phyloP scores from a whole-genome alignment of 306 rosid species.

The Notholithocarpus densiflorus region DNA sequence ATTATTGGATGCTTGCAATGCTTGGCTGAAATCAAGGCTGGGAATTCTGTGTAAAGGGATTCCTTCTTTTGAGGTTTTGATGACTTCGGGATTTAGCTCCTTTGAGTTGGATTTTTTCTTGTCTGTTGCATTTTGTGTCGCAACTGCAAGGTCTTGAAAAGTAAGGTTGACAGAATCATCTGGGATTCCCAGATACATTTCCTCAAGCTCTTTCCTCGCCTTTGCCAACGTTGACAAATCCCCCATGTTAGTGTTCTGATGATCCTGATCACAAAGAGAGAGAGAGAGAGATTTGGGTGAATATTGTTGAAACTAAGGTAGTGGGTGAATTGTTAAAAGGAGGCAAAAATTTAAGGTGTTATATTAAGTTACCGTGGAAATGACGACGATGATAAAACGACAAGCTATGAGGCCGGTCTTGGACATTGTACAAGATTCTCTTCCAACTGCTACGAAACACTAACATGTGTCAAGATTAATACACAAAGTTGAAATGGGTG shows the following conservation, averaged over 20 bases:
- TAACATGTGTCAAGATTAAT: not conserved
- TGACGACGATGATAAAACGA: not conserved
- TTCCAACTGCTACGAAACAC: not conserved
- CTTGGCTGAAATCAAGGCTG: constrained; percentile 60
- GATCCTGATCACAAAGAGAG: not conserved
- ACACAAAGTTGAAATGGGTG: too few species aligned
- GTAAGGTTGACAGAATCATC: constrained; percentile 87
- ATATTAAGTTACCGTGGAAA: not conserved
- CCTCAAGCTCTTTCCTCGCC: constrained; percentile 67
- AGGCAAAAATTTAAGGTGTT: not conserved
- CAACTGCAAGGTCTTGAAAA: constrained; percentile 63
- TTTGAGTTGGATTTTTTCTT: constrained; percentile 4
- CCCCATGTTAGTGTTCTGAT: constrained; percentile 39
- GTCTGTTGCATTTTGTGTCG: constrained; percentile 21
- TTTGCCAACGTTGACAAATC: constrained; percentile 41
- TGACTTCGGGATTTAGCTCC: constrained; percentile 17
- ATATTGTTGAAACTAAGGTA: not conserved
- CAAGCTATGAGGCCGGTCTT: constrained; percentile 8
- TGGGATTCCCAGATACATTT: constrained; percentile 72
- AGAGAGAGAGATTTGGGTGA: not conserved
- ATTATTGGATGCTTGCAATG: constrained; percentile 34
- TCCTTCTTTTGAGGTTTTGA: not conserved
- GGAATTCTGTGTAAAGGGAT: constrained; percentile 37
- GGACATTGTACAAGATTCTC: not conserved
- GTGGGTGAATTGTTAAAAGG: not conserved